Base-by-base conservation (phyloP, 352 stramenopile genomes). In the Globisporangium camurandrum region DNA sequence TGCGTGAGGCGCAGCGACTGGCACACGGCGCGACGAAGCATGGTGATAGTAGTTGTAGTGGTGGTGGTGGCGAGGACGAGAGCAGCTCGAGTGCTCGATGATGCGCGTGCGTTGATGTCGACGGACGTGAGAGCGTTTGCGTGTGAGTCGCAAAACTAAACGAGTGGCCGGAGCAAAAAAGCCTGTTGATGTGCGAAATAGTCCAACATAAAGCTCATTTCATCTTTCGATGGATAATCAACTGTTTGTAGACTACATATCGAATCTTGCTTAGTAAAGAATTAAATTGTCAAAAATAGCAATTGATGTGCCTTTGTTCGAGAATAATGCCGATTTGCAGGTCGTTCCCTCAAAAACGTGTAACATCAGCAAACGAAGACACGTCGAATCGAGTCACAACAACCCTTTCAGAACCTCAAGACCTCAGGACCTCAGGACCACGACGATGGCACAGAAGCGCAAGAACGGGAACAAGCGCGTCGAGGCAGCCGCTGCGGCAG, bases 11-110 rank as follows among this genome's bases (percentile, higher is more conserved):
- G 48, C 54, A 62, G 45, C 4, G 52, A 54, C 19, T 59, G 52
- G 28, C 44, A 49, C 54, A 88, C 51, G 27, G 75, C 67, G 51
- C 76, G 76, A 39, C 74, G 76, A 38, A 88, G 67, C 76, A 88
- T 88, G 27, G 10, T 42, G 36, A 7, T 9, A 3, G 33, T n/a
- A 19, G 16, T 12, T 24, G 48, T 12, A 39, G 4, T 3, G 49
- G 2, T 3, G 40, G 16, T 14, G 26, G 43, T 48, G 4, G 0
- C 14, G 27, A 30, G n/a, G 27, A 26, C 20, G 41, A 34, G 23
- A 19, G 41, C 16, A 19, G 14, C 42, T 47, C 20, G 14, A 11
- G 24, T 5, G 41, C n/a, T 37, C 7, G 42, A 24, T 47, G 23
- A 33, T 34, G 41, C 4, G 19, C 12, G 17, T 31, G 40, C 22